Percentiles rank a stretch among this genome's conserved stretches.
These are phyloP conservation scores for Acacia confusa DNA, from an alignment of 306 rosid genomes.

Conservation along the genomic window DNA sequence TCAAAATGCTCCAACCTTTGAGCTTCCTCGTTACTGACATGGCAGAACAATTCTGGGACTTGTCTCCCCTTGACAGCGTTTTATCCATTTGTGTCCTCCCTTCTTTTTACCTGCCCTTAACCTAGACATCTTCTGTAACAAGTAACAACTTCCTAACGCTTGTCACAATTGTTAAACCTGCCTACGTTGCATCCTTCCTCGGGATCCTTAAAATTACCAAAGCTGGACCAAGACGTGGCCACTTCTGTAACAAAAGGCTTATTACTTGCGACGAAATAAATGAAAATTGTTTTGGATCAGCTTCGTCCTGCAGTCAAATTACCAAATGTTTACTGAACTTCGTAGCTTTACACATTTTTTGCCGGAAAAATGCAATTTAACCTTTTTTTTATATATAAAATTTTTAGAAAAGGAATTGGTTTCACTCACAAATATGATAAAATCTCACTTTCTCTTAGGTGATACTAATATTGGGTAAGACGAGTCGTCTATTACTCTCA, in stretches of 20 bases:
- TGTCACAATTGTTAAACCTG: constrained; percentile 30
- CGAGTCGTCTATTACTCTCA: too few species aligned
- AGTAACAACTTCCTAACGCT: not conserved
- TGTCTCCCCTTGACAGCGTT: not conserved
- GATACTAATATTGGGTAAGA: too few species aligned
- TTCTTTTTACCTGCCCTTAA: not conserved
- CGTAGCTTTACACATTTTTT: constrained; percentile 20
- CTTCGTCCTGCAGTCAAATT: not conserved
- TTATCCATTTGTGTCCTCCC: not conserved
- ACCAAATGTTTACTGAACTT: not conserved
- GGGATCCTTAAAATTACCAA: constrained; percentile 1
- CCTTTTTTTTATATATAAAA: too few species aligned
- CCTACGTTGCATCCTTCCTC: constrained; percentile 8
- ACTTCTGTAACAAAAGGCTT: not conserved
- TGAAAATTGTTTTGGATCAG: constrained; percentile 13
- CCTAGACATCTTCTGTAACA: not conserved
- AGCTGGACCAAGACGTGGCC: not conserved
- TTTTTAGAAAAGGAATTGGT: too few species aligned
- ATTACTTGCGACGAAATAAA: not conserved
- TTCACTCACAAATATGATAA: too few species aligned
- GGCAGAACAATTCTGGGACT: not conserved
- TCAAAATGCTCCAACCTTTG: constrained; percentile 8
- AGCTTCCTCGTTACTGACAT: not conserved
- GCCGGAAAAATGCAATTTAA: constrained; percentile 3
- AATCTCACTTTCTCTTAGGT: too few species aligned